A percentile compares a stretch with the other conserved stretches of the same genome.
Conservation (phyloP, 176 grass and related monocot genomes). For the Stipa capillata region DNA sequence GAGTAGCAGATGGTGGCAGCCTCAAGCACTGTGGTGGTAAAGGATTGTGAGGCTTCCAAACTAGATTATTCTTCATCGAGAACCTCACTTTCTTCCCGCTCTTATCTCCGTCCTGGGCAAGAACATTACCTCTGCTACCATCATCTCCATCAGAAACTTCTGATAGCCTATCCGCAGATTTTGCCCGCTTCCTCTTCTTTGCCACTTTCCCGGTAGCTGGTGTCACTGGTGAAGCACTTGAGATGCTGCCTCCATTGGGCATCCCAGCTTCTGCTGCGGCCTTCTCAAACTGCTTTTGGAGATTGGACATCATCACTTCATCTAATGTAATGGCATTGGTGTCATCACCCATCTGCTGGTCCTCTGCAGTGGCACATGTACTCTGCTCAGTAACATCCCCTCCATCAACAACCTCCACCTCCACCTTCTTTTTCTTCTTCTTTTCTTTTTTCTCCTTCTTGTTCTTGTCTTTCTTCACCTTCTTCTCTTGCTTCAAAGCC, state of each 20-base stretch:
- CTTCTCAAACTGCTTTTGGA: constrained; percentile 94
- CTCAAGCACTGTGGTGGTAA: constrained; percentile 83
- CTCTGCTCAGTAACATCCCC: neutral
- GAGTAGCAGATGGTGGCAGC: constrained; percentile 75
- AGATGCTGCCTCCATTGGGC: constrained; percentile 25
- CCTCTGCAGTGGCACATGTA: constrained; percentile 19
- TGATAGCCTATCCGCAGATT: constrained; percentile 20
- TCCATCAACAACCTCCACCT: constrained; percentile 13
- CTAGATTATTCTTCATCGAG: constrained; percentile 90
- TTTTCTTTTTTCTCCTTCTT: constrained; percentile 30
- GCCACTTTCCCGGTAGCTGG: constrained; percentile 23
- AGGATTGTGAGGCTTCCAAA: constrained; percentile 86
- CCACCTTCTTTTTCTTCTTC: constrained; percentile 34
- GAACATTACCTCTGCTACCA: constrained; percentile 8
- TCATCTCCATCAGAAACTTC: constrained; percentile 20
- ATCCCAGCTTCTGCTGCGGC: constrained; percentile 69
- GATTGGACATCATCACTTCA: constrained; percentile 67
- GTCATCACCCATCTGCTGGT: constrained; percentile 33
- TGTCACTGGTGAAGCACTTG: neutral
- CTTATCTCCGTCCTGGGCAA: constrained; percentile 29
- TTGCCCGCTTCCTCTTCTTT: constrained; percentile 73
- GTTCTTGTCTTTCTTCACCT: constrained; percentile 27
- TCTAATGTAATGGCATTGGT: constrained; percentile 53
- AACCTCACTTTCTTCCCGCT: constrained; percentile 82
- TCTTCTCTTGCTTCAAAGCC: constrained; percentile 21